Evolutionary conservation across 306 rosid species (phyloP), one percentile per base, ranked within the genome.

Genomic region (Benincasa hispida): DNA sequence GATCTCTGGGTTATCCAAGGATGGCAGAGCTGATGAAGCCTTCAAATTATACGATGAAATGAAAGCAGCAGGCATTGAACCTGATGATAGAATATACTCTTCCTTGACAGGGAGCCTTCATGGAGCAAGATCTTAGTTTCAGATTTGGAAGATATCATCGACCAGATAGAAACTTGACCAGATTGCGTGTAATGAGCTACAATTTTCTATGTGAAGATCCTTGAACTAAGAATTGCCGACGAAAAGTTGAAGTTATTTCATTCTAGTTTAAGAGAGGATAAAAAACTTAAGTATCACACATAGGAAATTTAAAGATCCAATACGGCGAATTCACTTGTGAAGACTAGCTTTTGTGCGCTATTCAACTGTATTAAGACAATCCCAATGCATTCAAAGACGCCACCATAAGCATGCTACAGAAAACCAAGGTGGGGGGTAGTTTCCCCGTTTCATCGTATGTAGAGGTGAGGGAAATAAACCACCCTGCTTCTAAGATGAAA

Each of bases 1-100:
- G 72, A 90, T 93, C 63, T 86, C 91, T 3, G 96, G 97, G 68
- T 88, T 91, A 81, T 89, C 98, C 22, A 93, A 86, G 82, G 87
- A 76, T 51, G 98, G 96, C 9, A 91, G 96, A 84, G 74, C 79
- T 39, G 90, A 93, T 41, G 97, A 90, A 83, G 96, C 96, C 39
- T 91, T 90, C 78, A 74, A 76, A 75, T 78, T 91, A 77, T 91
- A 91, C 51, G 91, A 91, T 69, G 91, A 90, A 85, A 90, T 93
- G 97, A 86, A 81, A 66, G 56, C 42, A 78, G 68, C 54, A 78
- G 93, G 90, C 72, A 79, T 91, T 67, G 79, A 35, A 45, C 93
- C 98, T 54, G 93, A 93, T 84, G 92, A 93, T 77, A 89, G 93
- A 79, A 88, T 86, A 56, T 93, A 82, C 8, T n/a, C 85, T 57